Percentiles rank a stretch among this genome's conserved stretches.
Conservation (phyloP, 2,329 filamentous ascomycete species). For the Sordariomycetes sp. region DNA sequence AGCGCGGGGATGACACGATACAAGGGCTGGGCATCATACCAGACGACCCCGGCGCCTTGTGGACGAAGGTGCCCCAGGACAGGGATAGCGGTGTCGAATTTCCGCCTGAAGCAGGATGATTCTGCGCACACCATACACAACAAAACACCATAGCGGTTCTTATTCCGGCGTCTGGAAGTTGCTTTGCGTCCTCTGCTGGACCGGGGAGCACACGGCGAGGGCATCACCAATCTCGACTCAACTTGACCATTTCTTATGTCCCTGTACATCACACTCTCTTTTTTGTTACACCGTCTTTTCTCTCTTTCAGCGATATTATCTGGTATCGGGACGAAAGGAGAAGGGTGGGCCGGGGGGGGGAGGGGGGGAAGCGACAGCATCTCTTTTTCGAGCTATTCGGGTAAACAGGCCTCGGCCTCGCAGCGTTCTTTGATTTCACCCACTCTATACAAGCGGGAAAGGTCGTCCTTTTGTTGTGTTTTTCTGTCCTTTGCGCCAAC, state of each 20-base stretch:
- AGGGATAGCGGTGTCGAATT: constrained; percentile 40
- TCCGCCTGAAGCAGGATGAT: constrained; percentile 14
- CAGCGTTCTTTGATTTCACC: not conserved
- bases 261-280: not conserved
- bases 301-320: not conserved
- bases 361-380: not conserved
- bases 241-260: not conserved
- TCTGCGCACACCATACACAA: not conserved
- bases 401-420: not conserved
- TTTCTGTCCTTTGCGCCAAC: constrained; percentile 3
- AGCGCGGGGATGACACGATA: constrained; percentile 4
- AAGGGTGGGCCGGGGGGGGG: no score
- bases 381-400: not conserved
- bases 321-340: not conserved
- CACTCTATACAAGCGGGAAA: not conserved
- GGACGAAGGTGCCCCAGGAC: constrained; percentile 28
- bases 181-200: not conserved
- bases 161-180: constrained; percentile 6
- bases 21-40: constrained; percentile 5
- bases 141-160: constrained; percentile 5
- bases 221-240: not conserved
- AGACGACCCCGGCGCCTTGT: constrained; percentile 13
- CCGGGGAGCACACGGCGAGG: not conserved
- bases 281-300: not conserved
- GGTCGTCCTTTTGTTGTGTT: constrained; percentile 1